Base-by-base conservation (phyloP, 805 yeast genomes). In the Barnettozyma californica region DNA sequence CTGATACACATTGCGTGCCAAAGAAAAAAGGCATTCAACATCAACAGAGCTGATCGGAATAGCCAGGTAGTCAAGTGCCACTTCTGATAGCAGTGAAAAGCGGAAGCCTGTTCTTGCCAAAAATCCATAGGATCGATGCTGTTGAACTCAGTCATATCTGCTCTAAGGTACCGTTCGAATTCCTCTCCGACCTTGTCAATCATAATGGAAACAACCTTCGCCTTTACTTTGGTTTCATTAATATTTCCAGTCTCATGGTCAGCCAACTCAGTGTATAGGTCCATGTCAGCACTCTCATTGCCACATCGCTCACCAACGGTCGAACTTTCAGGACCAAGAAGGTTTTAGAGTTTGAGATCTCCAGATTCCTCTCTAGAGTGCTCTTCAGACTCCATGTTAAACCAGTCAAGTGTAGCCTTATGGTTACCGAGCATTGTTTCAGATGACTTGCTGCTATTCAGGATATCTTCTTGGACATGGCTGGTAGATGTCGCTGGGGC, bases 1-100 rank as follows among this genome's bases (percentile, higher is more conserved):
- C 16, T 35, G 39, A 35, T 35, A 13, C 39, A 18, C 39, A n/a
- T 35, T 35, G 39, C 39, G 39, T 35, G 39, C 39, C 39, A 35
- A 35, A 35, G 39, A 35, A 35, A 35, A 35, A 35, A 35, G 39
- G 11, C 39, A 21, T 18, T 16, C 9, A 9, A 35, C 7, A 33
- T 33, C 36, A 33, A n/a, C 36, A 33, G 36, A 33, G 36, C 36
- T 33, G 36, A 33, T 33, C 36, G 36, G 36, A 5, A 33, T 33
- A 11, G 36, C 36, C 14, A 33, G 14, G 36, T 33, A 33, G 36
- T 33, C 36, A 33, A 33, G 36, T n/a, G 36, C 36, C 36, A 33
- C 36, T 33, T 33, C 36, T 5, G 36, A 33, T 33, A 33, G 14
- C 36, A 33, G 14, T 33, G 36, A 33, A 11, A 33, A 33, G 6